Conservation (phyloP, 164 flowering plant genomes). For the Chimonanthus praecox region DNA sequence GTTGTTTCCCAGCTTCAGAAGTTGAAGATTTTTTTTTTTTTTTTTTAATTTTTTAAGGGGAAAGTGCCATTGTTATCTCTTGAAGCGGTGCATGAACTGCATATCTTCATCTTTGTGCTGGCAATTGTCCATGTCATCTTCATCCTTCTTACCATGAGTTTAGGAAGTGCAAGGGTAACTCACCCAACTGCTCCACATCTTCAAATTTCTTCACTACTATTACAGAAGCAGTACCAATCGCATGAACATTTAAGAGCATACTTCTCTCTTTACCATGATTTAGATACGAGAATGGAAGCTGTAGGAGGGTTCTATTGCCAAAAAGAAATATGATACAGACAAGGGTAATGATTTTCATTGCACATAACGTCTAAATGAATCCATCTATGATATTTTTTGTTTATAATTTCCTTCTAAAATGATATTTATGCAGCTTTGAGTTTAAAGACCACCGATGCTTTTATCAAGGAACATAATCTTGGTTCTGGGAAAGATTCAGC, state of each 20-base stretch:
- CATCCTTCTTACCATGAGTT: conserved; percentile 62
- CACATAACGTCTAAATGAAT: not conserved
- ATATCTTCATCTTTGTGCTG: conserved; percentile 81
- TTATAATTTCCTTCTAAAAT: not conserved
- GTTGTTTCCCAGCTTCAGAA: too few relatives aligned
- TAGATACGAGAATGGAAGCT: conserved; percentile 90
- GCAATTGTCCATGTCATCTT: conserved; percentile 76
- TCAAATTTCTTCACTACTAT: not conserved
- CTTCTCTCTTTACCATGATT: conserved; percentile 4
- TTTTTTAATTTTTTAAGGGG: conserved; percentile 35
- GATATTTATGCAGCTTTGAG: conserved; percentile 43
- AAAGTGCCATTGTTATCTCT: conserved; percentile 63
- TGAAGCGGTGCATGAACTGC: conserved; percentile 77
- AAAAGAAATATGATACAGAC: conserved; percentile 41
- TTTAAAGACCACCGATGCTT: conserved; percentile 63
- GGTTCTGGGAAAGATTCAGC: conserved; percentile 48
- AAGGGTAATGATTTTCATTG: conserved; percentile 21
- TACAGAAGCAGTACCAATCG: not conserved
- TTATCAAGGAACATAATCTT: conserved; percentile 61
- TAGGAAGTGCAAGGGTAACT: conserved; percentile 67
- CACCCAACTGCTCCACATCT: not conserved
- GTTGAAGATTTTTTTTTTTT: not conserved
- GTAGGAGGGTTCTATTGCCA: conserved; percentile 78
- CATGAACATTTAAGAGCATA: too few relatives aligned
- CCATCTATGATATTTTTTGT: not conserved